phyloP scores from a whole-genome alignment of 495 filamentous ascomycete species.

The Letharia lupina region DNA sequence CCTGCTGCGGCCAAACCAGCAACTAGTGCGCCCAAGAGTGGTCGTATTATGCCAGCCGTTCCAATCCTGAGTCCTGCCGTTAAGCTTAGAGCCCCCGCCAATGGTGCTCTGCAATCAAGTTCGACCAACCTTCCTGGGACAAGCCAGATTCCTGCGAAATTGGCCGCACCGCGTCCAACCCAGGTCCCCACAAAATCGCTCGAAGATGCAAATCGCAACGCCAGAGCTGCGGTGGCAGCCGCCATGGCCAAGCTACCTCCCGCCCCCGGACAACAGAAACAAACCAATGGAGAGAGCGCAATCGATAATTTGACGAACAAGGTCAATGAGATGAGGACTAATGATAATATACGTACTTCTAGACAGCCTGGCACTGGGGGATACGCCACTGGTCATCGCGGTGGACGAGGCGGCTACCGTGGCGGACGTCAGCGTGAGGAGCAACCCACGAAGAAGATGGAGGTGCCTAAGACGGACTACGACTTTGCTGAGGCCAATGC shows the following conservation, averaged over 20 bases:
- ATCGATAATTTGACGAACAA: conserved; percentile 76
- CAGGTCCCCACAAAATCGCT: conserved; percentile 32
- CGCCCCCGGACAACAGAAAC: conserved; percentile 39
- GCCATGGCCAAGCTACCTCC: conserved; percentile 77
- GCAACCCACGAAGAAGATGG: conserved; percentile 56
- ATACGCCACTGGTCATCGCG: conserved; percentile 47
- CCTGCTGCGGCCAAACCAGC: conserved; percentile 33
- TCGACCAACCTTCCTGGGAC: conserved; percentile 23
- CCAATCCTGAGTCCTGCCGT: conserved; percentile 40
- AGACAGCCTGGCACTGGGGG: conserved; percentile 39
- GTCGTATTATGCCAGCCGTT: conserved; percentile 66
- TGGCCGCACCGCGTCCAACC: conserved; percentile 28
- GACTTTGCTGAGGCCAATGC: conserved; percentile 91
- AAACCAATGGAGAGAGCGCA: conserved; percentile 37
- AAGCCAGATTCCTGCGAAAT: conserved; percentile 23
- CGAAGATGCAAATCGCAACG: conserved; percentile 71
- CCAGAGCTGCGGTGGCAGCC: conserved; percentile 75
- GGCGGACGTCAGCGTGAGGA: conserved; percentile 43
- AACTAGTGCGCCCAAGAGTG: conserved; percentile 57
- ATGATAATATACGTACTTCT: conserved; percentile 33
- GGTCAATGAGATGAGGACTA: conserved; percentile 79
- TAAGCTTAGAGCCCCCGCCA: conserved; percentile 38
- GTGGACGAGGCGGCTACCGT: conserved; percentile 45
- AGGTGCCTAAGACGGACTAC: conserved; percentile 81
- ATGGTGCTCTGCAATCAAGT: conserved; percentile 28